phyloP scores from a whole-genome alignment of 2,329 filamentous ascomycete genomes.

The Intubia oerlemansii region DNA sequence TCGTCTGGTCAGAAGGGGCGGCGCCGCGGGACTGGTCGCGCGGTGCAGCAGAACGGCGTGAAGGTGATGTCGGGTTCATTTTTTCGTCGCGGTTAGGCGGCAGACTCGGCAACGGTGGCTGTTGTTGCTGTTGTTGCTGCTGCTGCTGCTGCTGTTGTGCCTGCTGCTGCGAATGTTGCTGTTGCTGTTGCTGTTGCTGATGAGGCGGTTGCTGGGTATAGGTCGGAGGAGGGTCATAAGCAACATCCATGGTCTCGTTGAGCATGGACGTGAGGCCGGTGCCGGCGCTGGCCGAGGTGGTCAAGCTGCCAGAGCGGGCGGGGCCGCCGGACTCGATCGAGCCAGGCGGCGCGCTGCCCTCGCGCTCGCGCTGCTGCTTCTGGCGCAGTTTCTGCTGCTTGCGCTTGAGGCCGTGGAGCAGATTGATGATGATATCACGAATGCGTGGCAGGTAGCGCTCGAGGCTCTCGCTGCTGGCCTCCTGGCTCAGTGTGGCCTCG shows the following conservation, averaged over 20 bases:
- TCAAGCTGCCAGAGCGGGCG: slow-evolving; percentile 28
- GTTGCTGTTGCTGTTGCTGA: no score
- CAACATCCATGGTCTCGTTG: slow-evolving; percentile 35
- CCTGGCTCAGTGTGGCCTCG: slow-evolving; percentile 88
- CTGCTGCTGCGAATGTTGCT: no score
- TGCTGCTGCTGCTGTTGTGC: slow-evolving; percentile 12
- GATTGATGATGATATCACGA: slow-evolving; percentile 94
- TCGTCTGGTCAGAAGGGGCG: slow-evolving; percentile 37
- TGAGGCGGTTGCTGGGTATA: no score
- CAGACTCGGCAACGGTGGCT: slow-evolving; percentile 12
- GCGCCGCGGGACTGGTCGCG: slow-evolving; percentile 32
- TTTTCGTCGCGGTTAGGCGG: slow-evolving; percentile 9
- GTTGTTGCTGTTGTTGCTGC: slow-evolving; percentile 8
- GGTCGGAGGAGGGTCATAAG: no score
- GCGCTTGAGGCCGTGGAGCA: slow-evolving; percentile 86
- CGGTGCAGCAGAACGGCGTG: slow-evolving; percentile 21
- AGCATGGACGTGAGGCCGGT: slow-evolving; percentile 36
- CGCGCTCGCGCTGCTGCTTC: slow-evolving; percentile 35
- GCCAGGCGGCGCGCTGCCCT: slow-evolving; percentile 35
- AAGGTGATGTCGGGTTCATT: slow-evolving; percentile 23
- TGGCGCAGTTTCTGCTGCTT: slow-evolving; percentile 78
- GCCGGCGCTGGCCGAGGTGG: slow-evolving; percentile 34
- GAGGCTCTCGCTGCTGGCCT: slow-evolving; percentile 80
- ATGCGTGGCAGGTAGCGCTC: slow-evolving; percentile 88
- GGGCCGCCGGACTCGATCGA: not conserved